A percentile compares a stretch with the other conserved stretches of the same genome.
Conservation (phyloP, 1,139 yeast species). For the Zygosaccharomyces sapae region DNA sequence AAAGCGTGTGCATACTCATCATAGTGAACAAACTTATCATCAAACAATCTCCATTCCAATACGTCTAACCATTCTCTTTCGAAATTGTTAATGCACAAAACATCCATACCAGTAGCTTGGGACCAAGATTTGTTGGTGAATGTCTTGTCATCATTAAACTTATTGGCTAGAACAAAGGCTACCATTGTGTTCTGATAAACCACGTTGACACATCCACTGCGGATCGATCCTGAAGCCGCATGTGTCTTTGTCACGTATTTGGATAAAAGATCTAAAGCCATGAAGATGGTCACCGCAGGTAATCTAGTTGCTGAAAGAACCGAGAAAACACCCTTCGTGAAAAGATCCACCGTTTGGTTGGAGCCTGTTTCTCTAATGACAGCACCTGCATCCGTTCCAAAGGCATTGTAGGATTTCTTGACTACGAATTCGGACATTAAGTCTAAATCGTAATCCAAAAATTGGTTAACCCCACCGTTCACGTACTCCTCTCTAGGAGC, state of each 20-base stretch:
- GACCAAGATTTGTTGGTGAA: slow-evolving; percentile 95
- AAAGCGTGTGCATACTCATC: slow-evolving; percentile 30
- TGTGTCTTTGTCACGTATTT: slow-evolving; percentile 41
- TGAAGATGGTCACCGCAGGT: slow-evolving; percentile 73
- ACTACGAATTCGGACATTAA: slow-evolving; percentile 70
- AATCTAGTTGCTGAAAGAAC: slow-evolving; percentile 87
- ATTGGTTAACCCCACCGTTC: slow-evolving; percentile 73
- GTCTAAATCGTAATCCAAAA: slow-evolving; percentile 70
- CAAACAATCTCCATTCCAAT: slow-evolving; percentile 38
- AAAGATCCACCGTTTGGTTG: slow-evolving; percentile 47
- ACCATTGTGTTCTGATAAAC: slow-evolving; percentile 64
- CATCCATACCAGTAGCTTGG: slow-evolving; percentile 82
- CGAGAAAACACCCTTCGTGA: slow-evolving; percentile 57
- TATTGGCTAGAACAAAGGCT: slow-evolving; percentile 79
- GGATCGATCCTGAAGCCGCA: slow-evolving; percentile 30
- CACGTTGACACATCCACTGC: slow-evolving; percentile 38
- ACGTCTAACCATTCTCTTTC: slow-evolving; percentile 69
- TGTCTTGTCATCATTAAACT: slow-evolving; percentile 94
- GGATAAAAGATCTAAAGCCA: slow-evolving; percentile 69
- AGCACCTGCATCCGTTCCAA: slow-evolving; percentile 43
- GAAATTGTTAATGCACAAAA: slow-evolving; percentile 54
- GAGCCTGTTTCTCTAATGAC: slow-evolving; percentile 18
- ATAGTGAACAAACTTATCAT: slow-evolving; percentile 30
- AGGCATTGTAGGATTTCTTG: slow-evolving; percentile 53
- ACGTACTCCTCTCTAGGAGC: slow-evolving; percentile 29